Base-by-base conservation (phyloP, 306 rosid genomes). In the Prunus campanulata region DNA sequence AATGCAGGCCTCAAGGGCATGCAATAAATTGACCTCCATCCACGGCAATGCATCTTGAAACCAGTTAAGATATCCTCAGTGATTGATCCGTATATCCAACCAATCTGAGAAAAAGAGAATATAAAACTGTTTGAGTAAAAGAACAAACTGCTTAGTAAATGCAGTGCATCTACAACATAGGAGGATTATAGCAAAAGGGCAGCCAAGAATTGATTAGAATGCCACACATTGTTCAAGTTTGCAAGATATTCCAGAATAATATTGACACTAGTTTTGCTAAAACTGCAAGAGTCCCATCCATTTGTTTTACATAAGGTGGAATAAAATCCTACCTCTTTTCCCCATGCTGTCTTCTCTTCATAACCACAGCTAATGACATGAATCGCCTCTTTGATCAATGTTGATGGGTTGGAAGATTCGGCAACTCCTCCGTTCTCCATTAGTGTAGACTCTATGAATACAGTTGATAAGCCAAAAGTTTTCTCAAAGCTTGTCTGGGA, bases 21-120 rank as follows among this genome's bases (percentile, higher is more conserved):
- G 92, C 97, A 95, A 88, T 95, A 95, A 71, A 92, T 76, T 79
- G 99, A 95, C 74, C 99, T 90, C 99, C 99, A 95, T 78, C 99
- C 99, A 54, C 99, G 90, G 84, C 99, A 95, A 12, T 95, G 99
- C 99, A 95, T 92, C 86, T 95, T 95, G 89, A 95, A 95, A 59
- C 99, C 99, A 0, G 99, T 88, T 81, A 95, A 85, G 88, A 95
- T 95, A 84, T 95, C 99, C 88, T 95, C 99, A 9, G 99, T 95
- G 67, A 95, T 92, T 35, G 99, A 95, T 16, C 99, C 99, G 72
- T 95, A 95, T 75, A 95, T 95, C 99, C 99, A 95, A 71, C 99
- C 99, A 83, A 95, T 92, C 99, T 95, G 83, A 74, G 54, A 77
- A n/a, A 20, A 69, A 83, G 27, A 70, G 47, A 52, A 59, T 0